A percentile compares a stretch with the other conserved stretches of the same genome.
Evolutionary conservation across 2,329 filamentous ascomycete species (phyloP).

Genomic region (Hansfordia pulvinata): DNA sequence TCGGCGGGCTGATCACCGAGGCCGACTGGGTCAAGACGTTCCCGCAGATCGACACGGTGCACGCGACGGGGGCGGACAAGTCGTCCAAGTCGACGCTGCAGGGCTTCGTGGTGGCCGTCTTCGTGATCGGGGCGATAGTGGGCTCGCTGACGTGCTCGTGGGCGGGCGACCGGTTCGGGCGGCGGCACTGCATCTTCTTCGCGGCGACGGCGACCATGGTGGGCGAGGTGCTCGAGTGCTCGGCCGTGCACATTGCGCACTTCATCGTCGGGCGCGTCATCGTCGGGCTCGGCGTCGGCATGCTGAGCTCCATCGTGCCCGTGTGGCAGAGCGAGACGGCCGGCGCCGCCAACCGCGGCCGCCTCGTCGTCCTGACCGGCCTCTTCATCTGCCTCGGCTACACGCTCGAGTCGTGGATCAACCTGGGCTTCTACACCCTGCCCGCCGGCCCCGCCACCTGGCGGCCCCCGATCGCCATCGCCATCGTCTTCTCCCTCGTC

Average conservation of each 20-base stretch:
- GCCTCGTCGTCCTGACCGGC: slow-evolving; percentile 22
- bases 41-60: slow-evolving; percentile 22
- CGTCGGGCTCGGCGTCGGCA: slow-evolving; percentile 23
- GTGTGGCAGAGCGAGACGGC: slow-evolving; percentile 25
- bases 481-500: slow-evolving; percentile 13
- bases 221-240: slow-evolving; percentile 25
- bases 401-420: slow-evolving; percentile 28
- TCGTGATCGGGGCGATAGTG: slow-evolving; percentile 21
- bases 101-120: slow-evolving; percentile 21
- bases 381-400: slow-evolving; percentile 21
- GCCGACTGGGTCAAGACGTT: slow-evolving; percentile 21
- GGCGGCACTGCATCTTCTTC: slow-evolving; percentile 23
- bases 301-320: slow-evolving; percentile 24
- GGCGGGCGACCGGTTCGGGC: slow-evolving; percentile 24
- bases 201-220: slow-evolving; percentile 24
- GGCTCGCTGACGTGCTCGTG: slow-evolving; percentile 21
- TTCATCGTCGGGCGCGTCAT: slow-evolving; percentile 26
- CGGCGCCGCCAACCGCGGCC: slow-evolving; percentile 25
- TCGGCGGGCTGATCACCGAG: slow-evolving; percentile 21
- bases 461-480: slow-evolving; percentile 20
- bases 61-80: slow-evolving; percentile 16
- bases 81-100: slow-evolving; percentile 20
- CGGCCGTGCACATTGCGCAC: slow-evolving; percentile 23
- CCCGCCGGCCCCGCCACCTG: slow-evolving; percentile 14
- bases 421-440: slow-evolving; percentile 26